Conservation (phyloP, 2,329 filamentous ascomycete genomes). For the Passalora sequoiae region DNA sequence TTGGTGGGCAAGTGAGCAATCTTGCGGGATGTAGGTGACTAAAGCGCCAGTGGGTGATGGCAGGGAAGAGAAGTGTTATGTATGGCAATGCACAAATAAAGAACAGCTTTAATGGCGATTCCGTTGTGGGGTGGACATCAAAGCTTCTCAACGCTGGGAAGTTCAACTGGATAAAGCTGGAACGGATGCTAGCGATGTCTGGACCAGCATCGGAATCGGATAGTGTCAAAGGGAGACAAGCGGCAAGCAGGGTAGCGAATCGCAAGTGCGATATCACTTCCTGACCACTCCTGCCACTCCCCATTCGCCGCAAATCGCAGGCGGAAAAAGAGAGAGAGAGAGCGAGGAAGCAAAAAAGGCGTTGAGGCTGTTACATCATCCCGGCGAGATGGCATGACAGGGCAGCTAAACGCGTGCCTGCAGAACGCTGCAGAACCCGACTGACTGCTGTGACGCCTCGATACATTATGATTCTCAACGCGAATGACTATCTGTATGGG, state of each 20-base stretch:
- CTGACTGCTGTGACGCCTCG: no score
- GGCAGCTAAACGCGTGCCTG: no score
- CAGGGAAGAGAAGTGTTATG: slow-evolving; percentile 1
- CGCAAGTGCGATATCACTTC: neutral
- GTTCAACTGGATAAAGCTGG: neutral
- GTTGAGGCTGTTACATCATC: neutral
- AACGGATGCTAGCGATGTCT: neutral
- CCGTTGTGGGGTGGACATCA: slow-evolving; percentile 1
- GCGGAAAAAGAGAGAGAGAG: neutral
- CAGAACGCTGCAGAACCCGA: no score
- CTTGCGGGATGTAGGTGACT: neutral
- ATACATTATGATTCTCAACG: no score
- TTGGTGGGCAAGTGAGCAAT: no score
- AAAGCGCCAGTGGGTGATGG: neutral
- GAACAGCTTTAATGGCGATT: slow-evolving; percentile 2
- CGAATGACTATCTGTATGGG: no score
- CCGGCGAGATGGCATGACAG: neutral
- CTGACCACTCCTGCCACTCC: neutral
- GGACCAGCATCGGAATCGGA: neutral
- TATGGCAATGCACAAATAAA: neutral
- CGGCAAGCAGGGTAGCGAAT: neutral
- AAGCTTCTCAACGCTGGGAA: slow-evolving; percentile 5
- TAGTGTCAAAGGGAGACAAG: neutral
- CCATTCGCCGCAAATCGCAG: neutral
- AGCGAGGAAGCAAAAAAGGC: neutral